Evolutionary conservation across 2,329 filamentous ascomycete genomes (phyloP).

Genomic region (Fusarium solani-melongenae): DNA sequence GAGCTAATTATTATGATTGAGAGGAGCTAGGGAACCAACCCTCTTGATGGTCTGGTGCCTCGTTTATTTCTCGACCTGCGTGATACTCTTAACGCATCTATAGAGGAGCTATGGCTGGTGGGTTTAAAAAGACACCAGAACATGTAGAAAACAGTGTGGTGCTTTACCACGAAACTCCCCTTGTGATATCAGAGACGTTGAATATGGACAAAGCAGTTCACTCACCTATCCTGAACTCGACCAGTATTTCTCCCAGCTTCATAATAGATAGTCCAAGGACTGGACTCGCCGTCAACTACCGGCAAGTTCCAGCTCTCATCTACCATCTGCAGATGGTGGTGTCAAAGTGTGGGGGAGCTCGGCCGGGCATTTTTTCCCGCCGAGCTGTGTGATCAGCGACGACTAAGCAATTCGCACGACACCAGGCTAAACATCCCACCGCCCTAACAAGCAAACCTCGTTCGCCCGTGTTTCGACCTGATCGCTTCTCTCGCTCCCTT

Average conservation of each 20-base stretch:
- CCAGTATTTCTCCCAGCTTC: neutral
- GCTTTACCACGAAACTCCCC: neutral
- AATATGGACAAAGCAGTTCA: neutral
- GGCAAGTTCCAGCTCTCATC: neutral
- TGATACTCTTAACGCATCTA: neutral
- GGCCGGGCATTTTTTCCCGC: conserved; percentile 38
- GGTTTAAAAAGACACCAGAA: neutral
- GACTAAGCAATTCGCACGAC: conserved; percentile 22
- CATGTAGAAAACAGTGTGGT: neutral
- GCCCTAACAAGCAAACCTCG: conserved; percentile 26
- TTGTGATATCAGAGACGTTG: neutral
- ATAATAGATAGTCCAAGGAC: neutral
- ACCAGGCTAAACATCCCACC: conserved; percentile 33
- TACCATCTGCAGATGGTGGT: neutral
- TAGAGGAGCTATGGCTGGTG: neutral
- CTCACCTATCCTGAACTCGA: neutral
- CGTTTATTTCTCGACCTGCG: too few species aligned
- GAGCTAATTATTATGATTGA: neutral
- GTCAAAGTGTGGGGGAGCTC: conserved; percentile 18
- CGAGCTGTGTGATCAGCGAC: conserved; percentile 28
- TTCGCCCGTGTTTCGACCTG: conserved; percentile 18
- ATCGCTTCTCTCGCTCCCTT: conserved; percentile 16
- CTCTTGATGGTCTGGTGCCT: too few species aligned
- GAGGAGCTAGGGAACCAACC: too few species aligned
- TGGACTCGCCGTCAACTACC: neutral